Percentiles rank a stretch among this genome's conserved stretches.
phyloP scores from a whole-genome alignment of 2,329 filamentous ascomycete species.

The Colletotrichum karsti region DNA sequence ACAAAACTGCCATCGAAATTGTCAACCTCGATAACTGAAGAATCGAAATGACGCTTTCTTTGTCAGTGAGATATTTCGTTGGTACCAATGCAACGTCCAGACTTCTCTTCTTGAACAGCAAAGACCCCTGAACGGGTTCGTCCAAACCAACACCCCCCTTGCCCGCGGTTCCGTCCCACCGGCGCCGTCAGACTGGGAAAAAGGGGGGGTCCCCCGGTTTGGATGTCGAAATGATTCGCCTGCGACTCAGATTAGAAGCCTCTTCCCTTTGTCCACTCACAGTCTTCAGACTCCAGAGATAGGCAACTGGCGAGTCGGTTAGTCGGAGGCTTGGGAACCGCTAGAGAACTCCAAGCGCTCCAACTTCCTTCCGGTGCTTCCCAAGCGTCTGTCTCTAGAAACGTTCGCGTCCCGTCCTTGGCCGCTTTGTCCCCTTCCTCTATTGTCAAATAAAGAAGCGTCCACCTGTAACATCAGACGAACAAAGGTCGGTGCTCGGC shows the following conservation, averaged over 20 bases:
- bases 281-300: not conserved
- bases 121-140: not conserved
- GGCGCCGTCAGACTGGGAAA: not conserved
- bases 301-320: not conserved
- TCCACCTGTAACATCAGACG: constrained; percentile 27
- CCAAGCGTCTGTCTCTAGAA: not conserved
- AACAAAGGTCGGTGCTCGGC: constrained; percentile 22
- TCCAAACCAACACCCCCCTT: not conserved
- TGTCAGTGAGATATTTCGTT: too few relatives aligned
- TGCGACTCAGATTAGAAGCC: not conserved
- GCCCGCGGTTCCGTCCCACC: constrained; percentile 13
- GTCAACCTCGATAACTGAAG: too few relatives aligned
- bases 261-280: not conserved
- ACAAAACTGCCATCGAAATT: too few relatives aligned
- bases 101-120: not conserved
- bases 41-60: not conserved
- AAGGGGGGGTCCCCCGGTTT: not conserved
- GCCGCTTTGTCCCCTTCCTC: constrained; percentile 10
- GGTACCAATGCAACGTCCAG: not conserved
- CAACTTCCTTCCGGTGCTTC: not conserved
- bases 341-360: not conserved
- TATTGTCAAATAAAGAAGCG: not conserved
- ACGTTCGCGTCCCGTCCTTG: not conserved
- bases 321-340: not conserved
- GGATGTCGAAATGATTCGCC: too few relatives aligned